Evolutionary conservation across 2,329 filamentous ascomycete species (phyloP), one percentile per base, ranked within the genome.

Genomic region (Blastomyces emzantsi): DNA sequence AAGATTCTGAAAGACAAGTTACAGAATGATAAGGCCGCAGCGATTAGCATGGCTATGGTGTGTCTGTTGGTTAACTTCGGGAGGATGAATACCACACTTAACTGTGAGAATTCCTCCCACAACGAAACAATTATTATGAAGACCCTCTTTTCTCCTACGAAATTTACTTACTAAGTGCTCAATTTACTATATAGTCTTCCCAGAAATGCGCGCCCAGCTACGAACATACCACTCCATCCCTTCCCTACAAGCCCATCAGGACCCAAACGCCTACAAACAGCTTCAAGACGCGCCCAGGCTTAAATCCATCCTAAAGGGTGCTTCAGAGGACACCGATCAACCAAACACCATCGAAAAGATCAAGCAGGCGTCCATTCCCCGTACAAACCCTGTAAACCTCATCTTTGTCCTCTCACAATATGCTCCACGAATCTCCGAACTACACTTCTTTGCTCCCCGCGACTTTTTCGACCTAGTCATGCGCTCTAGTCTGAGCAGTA

Each of bases 41-140:
- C 93, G 45, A 92, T 96, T 75, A 93, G 91, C 72, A 99, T 99
- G 94, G 94, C 94, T 62, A 99, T 99, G 94, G 93, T 99, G 64
- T 99, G 94, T 77, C 80, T 99, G 68, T 80, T 99, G 70, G 94
- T 99, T 74, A 99, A 99, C 73, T 90, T 99, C 67, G 94, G 94
- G 64, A 85, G 94, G 67, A 99, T 99, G 94, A 99, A 99, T 77
- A 99, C 94, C 1, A 99, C 94, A 0, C 81, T 99, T 58, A 99
- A 99, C 73, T 97, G 92, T 96, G 80, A 73, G 86, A 17, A 22
- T 15, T 3, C 15, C 13, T 22, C 76, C 28, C 33, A 36, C 2
- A 55, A 55, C n/a, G 25, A 11, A 36, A 8, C 11, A 2, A 1
- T 28, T 15, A 15, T 55, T 33, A 33, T 17, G 15, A 17, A 0